Evolutionary conservation across 2,329 filamentous ascomycete species (phyloP).

Genomic region (Bertia moriformis): DNA sequence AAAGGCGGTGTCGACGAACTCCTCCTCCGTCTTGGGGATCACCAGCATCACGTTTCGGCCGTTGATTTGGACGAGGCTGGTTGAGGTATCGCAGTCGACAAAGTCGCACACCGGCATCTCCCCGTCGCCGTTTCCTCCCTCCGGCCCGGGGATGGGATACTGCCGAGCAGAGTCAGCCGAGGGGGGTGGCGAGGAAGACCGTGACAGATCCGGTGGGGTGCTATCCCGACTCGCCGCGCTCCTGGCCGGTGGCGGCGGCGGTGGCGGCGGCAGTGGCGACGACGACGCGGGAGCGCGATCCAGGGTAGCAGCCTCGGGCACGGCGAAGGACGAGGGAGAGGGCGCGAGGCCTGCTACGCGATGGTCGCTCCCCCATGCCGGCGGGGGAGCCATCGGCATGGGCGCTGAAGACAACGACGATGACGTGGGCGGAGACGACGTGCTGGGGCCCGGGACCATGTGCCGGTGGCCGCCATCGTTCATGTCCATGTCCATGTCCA

Average conservation of each 20-base stretch:
- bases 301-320: slow-evolving; percentile 6
- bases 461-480: slow-evolving; percentile 11
- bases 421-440: slow-evolving; percentile 17
- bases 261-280: slow-evolving; percentile 16
- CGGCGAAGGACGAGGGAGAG: slow-evolving; percentile 8
- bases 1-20: slow-evolving; percentile 29
- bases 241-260: slow-evolving; percentile 32
- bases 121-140: slow-evolving; percentile 27
- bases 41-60: slow-evolving; percentile 33
- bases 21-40: slow-evolving; percentile 35
- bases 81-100: slow-evolving; percentile 17
- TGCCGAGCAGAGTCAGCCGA: slow-evolving; percentile 29
- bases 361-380: slow-evolving; percentile 21
- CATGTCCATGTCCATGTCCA: slow-evolving; percentile 21
- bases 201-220: slow-evolving; percentile 45
- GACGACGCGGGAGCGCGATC: slow-evolving; percentile 5
- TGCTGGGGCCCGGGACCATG: slow-evolving; percentile 21
- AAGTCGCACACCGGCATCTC: slow-evolving; percentile 30
- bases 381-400: slow-evolving; percentile 29
- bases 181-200: too few species aligned
- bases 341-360: slow-evolving; percentile 4
- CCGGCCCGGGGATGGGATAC: slow-evolving; percentile 28
- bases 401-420: slow-evolving; percentile 20
- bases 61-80: slow-evolving; percentile 24
- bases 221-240: slow-evolving; percentile 35